A percentile compares a stretch with the other conserved stretches of the same genome.
Evolutionary conservation across 2,329 filamentous ascomycete species (phyloP).

Genomic region (Dothistroma pini): DNA sequence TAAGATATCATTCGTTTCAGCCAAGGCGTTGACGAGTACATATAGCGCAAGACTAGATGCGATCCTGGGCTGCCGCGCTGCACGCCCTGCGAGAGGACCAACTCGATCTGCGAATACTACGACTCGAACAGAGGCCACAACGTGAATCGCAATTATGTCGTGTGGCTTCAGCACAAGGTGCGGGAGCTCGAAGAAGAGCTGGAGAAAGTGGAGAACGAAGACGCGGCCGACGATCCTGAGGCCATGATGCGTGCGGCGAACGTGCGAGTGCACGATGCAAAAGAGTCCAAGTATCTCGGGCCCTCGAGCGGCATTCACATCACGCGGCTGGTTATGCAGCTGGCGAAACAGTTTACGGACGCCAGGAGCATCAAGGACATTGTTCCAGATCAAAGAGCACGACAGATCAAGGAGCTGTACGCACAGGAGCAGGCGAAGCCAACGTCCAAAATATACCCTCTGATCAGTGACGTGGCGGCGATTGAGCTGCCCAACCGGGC

Average conservation of each 20-base stretch:
- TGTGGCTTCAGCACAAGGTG: constrained; percentile 84
- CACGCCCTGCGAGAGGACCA: constrained; percentile 85
- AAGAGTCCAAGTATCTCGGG: constrained; percentile 87
- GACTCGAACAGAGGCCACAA: constrained; percentile 82
- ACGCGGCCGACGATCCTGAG: constrained; percentile 68
- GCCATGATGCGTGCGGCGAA: constrained; percentile 83
- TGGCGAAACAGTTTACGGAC: constrained; percentile 90
- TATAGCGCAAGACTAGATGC: constrained; percentile 89
- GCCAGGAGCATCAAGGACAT: constrained; percentile 89
- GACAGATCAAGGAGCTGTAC: constrained; percentile 66
- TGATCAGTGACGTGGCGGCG: constrained; percentile 81
- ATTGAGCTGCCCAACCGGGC: constrained; percentile 68
- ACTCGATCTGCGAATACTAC: constrained; percentile 90
- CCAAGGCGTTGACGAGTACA: constrained; percentile 11
- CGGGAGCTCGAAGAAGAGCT: constrained; percentile 78
- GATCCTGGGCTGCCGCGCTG: constrained; percentile 90
- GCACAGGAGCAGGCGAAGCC: constrained; percentile 62
- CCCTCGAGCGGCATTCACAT: constrained; percentile 95
- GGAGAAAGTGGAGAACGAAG: constrained; percentile 71
- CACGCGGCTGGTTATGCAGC: constrained; percentile 90
- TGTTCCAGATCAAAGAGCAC: constrained; percentile 69
- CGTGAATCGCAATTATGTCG: constrained; percentile 87
- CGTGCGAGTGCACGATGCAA: constrained; percentile 77
- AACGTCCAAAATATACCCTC: constrained; percentile 78
- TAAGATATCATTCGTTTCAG: not conserved